Evolutionary conservation across 768 basidiomycete species (phyloP).

Genomic region (Naganishia vaughanmartiniae): DNA sequence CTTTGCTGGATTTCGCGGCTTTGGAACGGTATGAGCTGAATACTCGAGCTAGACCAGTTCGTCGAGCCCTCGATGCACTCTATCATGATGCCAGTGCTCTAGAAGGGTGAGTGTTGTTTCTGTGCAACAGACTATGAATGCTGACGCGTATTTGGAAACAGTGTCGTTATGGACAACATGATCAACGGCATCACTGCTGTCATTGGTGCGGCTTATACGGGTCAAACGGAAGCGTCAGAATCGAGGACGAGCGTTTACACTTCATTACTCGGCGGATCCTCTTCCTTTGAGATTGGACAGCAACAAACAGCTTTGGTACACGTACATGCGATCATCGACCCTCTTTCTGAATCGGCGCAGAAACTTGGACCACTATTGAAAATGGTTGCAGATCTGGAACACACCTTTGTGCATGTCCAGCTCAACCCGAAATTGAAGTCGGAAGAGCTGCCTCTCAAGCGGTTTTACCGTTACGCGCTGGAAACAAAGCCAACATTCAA

Average conservation of each 20-base stretch:
- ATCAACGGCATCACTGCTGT: constrained; percentile 69
- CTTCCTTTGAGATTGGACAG: constrained; percentile 66
- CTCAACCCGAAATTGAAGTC: constrained; percentile 66
- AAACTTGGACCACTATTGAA: constrained; percentile 77
- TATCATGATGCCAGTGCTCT: constrained; percentile 53
- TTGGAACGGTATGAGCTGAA: constrained; percentile 71
- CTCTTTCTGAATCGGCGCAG: constrained; percentile 78
- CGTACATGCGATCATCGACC: constrained; percentile 74
- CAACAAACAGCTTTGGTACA: constrained; percentile 66
- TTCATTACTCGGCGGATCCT: constrained; percentile 53
- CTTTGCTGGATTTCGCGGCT: constrained; percentile 67
- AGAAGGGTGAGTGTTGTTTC: constrained; percentile 54
- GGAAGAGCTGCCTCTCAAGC: constrained; percentile 81
- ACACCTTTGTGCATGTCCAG: constrained; percentile 65
- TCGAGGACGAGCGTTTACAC: constrained; percentile 34
- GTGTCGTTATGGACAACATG: constrained; percentile 61
- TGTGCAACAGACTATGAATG: not conserved
- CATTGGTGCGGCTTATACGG: constrained; percentile 64
- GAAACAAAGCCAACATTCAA: constrained; percentile 63
- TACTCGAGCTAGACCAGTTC: constrained; percentile 67
- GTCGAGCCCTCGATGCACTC: constrained; percentile 64
- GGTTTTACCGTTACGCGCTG: constrained; percentile 83
- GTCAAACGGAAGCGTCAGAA: constrained; percentile 35
- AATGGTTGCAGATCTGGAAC: constrained; percentile 40
- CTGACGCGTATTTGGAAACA: constrained; percentile 45